Conservation (phyloP, 1,139 yeast genomes). For the Suhomyces bolitotheri region DNA sequence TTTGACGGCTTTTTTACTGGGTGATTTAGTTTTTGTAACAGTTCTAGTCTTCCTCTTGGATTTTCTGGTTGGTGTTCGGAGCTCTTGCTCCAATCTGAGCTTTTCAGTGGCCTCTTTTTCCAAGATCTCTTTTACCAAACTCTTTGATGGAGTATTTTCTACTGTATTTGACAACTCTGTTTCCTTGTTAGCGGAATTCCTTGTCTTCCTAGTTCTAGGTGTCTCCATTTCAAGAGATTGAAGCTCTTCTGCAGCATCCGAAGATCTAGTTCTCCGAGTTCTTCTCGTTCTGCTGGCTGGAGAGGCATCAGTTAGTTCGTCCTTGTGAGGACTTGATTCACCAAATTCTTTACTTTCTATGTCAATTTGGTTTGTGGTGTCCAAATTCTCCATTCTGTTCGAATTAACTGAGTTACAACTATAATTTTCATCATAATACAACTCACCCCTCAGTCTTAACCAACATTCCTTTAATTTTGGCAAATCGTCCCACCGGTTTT, state of each 20-base stretch:
- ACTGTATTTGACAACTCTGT: neutral
- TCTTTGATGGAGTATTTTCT: constrained; percentile 4
- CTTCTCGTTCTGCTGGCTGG: constrained; percentile 1
- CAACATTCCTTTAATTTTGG: constrained; percentile 16
- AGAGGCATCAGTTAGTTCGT: neutral
- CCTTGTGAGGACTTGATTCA: neutral
- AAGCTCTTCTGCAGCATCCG: neutral
- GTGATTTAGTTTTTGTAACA: neutral
- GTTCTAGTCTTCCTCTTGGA: constrained; percentile 1
- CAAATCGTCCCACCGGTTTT: constrained; percentile 17
- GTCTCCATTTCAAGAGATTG: constrained; percentile 1
- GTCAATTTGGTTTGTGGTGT: neutral
- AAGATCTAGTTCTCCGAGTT: neutral
- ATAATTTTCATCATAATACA: constrained; percentile 7
- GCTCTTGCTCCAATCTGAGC: constrained; percentile 1
- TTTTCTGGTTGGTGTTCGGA: constrained; percentile 3
- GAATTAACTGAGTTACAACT: constrained; percentile 3
- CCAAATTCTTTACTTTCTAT: neutral
- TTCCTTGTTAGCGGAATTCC: constrained; percentile 2
- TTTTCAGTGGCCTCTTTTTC: constrained; percentile 7
- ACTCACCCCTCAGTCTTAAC: constrained; percentile 11
- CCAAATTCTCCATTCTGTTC: neutral
- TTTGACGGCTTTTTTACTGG: constrained; percentile 10
- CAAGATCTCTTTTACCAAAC: constrained; percentile 6
- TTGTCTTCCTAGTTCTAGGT: constrained; percentile 6